phyloP scores from a whole-genome alignment of 2,329 filamentous ascomycete genomes.

The Fusarium sp. region DNA sequence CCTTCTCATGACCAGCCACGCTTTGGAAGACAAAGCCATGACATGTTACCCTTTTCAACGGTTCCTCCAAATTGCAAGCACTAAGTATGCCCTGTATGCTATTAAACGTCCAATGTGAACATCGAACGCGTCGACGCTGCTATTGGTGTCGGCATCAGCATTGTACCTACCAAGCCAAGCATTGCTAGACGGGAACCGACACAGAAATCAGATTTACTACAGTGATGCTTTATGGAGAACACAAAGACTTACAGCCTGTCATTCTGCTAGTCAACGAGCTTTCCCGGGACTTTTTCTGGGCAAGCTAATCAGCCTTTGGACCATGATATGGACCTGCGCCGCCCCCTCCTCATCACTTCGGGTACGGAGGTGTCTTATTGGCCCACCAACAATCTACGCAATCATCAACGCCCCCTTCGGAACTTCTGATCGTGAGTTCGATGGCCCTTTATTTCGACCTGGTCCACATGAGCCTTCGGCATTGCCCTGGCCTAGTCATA shows the following conservation, averaged over 20 bases:
- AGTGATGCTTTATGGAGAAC: conserved; percentile 34
- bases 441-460: conserved; percentile 30
- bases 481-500: conserved; percentile 26
- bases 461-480: conserved; percentile 29
- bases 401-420: conserved; percentile 33
- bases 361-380: conserved; percentile 46
- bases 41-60: conserved; percentile 18
- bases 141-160: conserved; percentile 22
- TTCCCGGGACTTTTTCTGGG: conserved; percentile 29
- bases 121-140: conserved; percentile 16
- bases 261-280: conserved; percentile 24
- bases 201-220: conserved; percentile 30
- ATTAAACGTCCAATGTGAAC: conserved; percentile 7
- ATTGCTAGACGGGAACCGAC: conserved; percentile 37
- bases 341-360: conserved; percentile 43
- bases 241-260: conserved; percentile 35
- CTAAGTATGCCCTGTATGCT: conserved; percentile 11
- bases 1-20: conserved; percentile 13
- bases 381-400: conserved; percentile 34
- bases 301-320: conserved; percentile 27
- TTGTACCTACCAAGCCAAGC: conserved; percentile 23
- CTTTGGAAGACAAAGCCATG: conserved; percentile 22
- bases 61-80: conserved; percentile 1
- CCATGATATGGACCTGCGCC: conserved; percentile 26
- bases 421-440: conserved; percentile 35